phyloP scores from a whole-genome alignment of 139 green algal genomes.

The Coelastrella sp. region DNA sequence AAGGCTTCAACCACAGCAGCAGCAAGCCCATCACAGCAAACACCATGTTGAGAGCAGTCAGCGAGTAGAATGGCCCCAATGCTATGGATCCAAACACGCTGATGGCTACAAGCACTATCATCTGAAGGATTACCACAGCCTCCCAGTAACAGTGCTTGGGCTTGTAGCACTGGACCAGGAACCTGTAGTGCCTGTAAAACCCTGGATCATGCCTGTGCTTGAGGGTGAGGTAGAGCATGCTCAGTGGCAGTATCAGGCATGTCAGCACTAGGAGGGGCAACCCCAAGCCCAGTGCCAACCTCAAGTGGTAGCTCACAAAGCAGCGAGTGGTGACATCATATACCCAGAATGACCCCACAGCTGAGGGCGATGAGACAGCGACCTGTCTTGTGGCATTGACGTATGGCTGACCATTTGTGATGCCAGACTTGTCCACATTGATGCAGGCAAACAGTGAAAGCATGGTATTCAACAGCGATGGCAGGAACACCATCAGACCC shows the following conservation, averaged over 20 bases:
- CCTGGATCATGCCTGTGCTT: neutral
- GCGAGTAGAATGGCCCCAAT: neutral
- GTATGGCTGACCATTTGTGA: too few species aligned
- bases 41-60: neutral
- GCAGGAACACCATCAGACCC: conserved; percentile 7
- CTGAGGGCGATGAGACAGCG: too few species aligned
- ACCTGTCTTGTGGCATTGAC: too few species aligned
- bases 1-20: neutral
- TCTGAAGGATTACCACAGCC: neutral
- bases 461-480: neutral
- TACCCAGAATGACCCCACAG: conserved; percentile 8
- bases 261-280: neutral
- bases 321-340: neutral
- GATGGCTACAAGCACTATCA: neutral
- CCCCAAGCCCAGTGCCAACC: neutral
- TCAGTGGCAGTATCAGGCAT: neutral
- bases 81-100: neutral
- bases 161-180: neutral
- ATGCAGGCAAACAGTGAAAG: conserved; percentile 22
- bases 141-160: neutral
- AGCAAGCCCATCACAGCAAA: neutral
- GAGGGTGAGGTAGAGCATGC: neutral
- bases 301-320: neutral
- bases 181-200: conserved; percentile 17
- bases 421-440: neutral